Percentiles rank a stretch among this genome's conserved stretches.
These are phyloP conservation scores for Geotrichum armillariae DNA, from an alignment of 1,139 yeast genomes.

Conservation along the genomic window DNA sequence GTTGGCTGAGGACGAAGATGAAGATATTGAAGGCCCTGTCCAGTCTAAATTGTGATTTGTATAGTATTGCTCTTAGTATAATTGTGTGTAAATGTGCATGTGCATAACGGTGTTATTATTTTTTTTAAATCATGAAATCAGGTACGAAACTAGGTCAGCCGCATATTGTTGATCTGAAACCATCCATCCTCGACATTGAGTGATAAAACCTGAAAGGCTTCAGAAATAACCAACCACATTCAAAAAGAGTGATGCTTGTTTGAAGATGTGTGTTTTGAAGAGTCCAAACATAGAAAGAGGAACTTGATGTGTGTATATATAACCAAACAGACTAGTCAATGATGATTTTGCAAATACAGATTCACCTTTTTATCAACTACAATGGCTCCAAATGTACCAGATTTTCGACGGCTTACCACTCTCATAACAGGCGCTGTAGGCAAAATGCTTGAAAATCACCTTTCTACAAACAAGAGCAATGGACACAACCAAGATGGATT, in stretches of 20 bases:
- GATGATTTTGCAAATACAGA: not conserved
- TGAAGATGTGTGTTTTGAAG: not conserved
- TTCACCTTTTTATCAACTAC: not conserved
- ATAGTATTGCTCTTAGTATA: not conserved
- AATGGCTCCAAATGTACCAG: slow-evolving; percentile 3
- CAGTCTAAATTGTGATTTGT: not conserved
- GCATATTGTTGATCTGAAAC: slow-evolving; percentile 10
- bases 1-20: slow-evolving; percentile 18
- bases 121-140: not conserved
- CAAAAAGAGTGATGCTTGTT: not conserved
- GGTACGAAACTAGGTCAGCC: slow-evolving; percentile 5
- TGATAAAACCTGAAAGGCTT: not conserved
- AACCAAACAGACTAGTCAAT: not conserved
- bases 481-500: slow-evolving; percentile 1
- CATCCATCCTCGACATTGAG: not conserved
- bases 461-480: not conserved
- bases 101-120: not conserved
- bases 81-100: not conserved
- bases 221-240: not conserved
- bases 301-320: not conserved
- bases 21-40: slow-evolving; percentile 10
- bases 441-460: slow-evolving; percentile 6
- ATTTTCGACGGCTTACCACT: slow-evolving; percentile 3
- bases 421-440: slow-evolving; percentile 15
- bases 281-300: not conserved